These are phyloP conservation scores for Xylariaceae sp. DNA, from an alignment of 2,329 filamentous ascomycete genomes.

Conservation along the genomic window DNA sequence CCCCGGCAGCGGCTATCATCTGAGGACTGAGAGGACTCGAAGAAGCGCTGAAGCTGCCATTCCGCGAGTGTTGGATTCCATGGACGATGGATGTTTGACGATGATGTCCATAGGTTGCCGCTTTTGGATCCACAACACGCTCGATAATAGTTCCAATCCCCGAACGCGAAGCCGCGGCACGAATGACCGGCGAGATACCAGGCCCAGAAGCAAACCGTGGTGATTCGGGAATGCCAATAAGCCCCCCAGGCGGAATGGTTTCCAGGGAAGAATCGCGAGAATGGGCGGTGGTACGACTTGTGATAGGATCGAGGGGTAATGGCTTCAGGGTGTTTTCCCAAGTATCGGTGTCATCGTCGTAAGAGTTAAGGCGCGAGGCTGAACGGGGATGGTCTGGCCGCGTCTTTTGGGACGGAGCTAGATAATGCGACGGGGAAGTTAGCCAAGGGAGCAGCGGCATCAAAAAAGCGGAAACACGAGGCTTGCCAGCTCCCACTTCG, in stretches of 20 bases:
- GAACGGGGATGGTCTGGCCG: slow-evolving; percentile 50
- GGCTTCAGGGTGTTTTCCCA: slow-evolving; percentile 51
- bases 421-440: slow-evolving; percentile 24
- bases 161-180: slow-evolving; percentile 38
- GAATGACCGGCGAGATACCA: slow-evolving; percentile 36
- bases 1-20: slow-evolving; percentile 66
- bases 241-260: slow-evolving; percentile 39
- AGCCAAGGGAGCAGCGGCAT: slow-evolving; percentile 23
- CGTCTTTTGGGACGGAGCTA: slow-evolving; percentile 54
- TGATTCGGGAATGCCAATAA: slow-evolving; percentile 31
- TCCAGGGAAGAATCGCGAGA: slow-evolving; percentile 56
- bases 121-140: slow-evolving; percentile 51
- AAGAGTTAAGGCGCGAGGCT: slow-evolving; percentile 44
- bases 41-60: slow-evolving; percentile 77
- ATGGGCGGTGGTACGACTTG: slow-evolving; percentile 40
- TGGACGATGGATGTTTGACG: slow-evolving; percentile 96
- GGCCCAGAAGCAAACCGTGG: slow-evolving; percentile 26
- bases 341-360: slow-evolving; percentile 43
- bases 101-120: slow-evolving; percentile 71
- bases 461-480: slow-evolving; percentile 11
- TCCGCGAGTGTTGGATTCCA: slow-evolving; percentile 87
- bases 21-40: slow-evolving; percentile 85
- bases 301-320: slow-evolving; percentile 36
- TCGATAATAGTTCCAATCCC: slow-evolving; percentile 42
- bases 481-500: slow-evolving; percentile 26